phyloP scores from a whole-genome alignment of 352 stramenopile species.

The Globisporangium nodosum region DNA sequence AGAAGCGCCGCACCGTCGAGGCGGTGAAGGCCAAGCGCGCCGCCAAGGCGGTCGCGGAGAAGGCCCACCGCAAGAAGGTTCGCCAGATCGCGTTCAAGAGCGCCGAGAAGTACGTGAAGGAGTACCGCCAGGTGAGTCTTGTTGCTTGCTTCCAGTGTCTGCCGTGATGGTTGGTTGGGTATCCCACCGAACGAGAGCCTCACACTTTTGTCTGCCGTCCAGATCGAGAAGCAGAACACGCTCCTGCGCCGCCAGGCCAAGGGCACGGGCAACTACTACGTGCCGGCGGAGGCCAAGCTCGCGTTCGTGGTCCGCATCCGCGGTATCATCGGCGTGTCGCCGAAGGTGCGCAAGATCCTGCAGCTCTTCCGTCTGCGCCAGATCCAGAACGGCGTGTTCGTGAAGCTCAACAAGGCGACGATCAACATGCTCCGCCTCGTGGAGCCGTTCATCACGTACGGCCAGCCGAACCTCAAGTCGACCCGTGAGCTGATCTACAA shows the following conservation, averaged over 20 bases:
- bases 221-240: conserved; percentile 92
- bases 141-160: background rate
- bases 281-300: conserved; percentile 97
- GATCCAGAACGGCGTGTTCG: conserved; percentile 99
- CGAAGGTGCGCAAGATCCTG: conserved; percentile 96
- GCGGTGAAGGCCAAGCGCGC: conserved; percentile 84
- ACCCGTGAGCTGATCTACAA: conserved; percentile 99
- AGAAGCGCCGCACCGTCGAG: conserved; percentile 88
- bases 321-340: conserved; percentile 95
- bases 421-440: conserved; percentile 99
- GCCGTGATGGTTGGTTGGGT: background rate
- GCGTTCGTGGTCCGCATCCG: conserved; percentile 98
- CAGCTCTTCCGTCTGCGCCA: conserved; percentile 99
- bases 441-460: conserved; percentile 98
- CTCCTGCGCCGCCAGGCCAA: conserved; percentile 96
- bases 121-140: conserved; percentile 90
- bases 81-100: conserved; percentile 91
- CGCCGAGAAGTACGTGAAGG: conserved; percentile 98
- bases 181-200: background rate
- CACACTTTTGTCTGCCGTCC: background rate
- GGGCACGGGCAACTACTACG: conserved; percentile 94
- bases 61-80: conserved; percentile 84
- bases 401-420: conserved; percentile 99
- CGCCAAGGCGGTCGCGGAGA: conserved; percentile 68
- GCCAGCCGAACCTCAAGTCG: conserved; percentile 97